phyloP scores from a whole-genome alignment of 306 rosid species.

The Vigna radiata region DNA sequence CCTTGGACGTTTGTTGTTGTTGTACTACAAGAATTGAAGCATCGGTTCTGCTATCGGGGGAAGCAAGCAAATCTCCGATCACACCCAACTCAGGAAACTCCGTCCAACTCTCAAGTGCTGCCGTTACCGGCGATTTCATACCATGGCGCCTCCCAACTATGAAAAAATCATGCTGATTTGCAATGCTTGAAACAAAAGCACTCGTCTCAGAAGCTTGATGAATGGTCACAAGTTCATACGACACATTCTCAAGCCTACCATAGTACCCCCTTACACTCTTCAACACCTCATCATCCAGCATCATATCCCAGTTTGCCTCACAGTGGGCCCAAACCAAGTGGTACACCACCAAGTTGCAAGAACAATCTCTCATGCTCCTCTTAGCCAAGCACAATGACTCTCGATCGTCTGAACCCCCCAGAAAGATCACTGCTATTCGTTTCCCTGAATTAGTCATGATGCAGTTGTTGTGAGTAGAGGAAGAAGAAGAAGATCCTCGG shows the following conservation, averaged over 20 bases:
- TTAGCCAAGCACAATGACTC: constrained; percentile 57
- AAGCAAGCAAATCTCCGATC: constrained; percentile 64
- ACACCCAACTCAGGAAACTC: constrained; percentile 62
- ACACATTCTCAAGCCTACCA: constrained; percentile 1
- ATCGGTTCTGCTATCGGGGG: constrained; percentile 40
- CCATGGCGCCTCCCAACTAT: constrained; percentile 59
- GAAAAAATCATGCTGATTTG: constrained; percentile 40
- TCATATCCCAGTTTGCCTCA: constrained; percentile 35
- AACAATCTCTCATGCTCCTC: constrained; percentile 28
- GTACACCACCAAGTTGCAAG: constrained; percentile 34
- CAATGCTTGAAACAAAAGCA: constrained; percentile 18
- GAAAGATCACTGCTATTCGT: constrained; percentile 48
- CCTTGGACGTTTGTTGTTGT: constrained; percentile 41
- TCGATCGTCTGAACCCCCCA: constrained; percentile 59
- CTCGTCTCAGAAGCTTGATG: constrained; percentile 41
- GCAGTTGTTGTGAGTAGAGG: background rate
- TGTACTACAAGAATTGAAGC: constrained; percentile 59
- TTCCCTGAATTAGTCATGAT: background rate
- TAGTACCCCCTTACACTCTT: constrained; percentile 25
- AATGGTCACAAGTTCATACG: background rate
- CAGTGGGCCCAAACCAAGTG: constrained; percentile 12
- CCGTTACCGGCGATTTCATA: constrained; percentile 44
- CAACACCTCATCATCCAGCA: constrained; percentile 45
- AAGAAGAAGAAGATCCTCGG: constrained; percentile 9
- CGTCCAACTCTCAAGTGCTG: constrained; percentile 57